Evolutionary conservation across 106 monocot genomes (phyloP).

Genomic region (Amphibolis antarctica): DNA sequence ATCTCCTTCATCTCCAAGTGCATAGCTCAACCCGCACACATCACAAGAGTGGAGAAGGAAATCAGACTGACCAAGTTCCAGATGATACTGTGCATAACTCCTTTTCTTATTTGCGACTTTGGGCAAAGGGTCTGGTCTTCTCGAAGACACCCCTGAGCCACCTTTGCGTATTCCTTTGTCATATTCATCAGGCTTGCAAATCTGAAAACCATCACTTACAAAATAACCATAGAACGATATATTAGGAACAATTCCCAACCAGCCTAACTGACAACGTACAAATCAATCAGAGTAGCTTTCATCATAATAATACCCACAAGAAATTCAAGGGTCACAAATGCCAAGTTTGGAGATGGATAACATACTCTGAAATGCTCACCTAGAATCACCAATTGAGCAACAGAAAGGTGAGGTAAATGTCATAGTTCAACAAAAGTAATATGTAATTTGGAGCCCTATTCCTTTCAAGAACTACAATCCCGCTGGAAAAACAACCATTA

Average conservation of each 20-base stretch:
- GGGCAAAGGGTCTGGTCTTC: background rate
- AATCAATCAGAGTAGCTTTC: no score
- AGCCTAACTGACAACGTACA: no score
- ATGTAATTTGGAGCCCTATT: background rate
- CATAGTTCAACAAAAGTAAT: background rate
- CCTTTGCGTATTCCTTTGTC: background rate
- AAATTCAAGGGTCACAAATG: no score
- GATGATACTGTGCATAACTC: slow-evolving; percentile 19
- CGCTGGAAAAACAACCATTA: no score
- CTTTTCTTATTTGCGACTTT: slow-evolving; percentile 16
- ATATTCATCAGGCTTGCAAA: background rate
- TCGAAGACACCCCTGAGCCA: background rate
- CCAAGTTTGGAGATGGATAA: no score
- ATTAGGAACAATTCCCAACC: background rate
- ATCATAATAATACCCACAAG: background rate
- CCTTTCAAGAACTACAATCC: no score
- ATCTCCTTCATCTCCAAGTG: slow-evolving; percentile 59
- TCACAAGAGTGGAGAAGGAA: slow-evolving; percentile 16
- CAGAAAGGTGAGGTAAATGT: background rate
- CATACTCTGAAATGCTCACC: background rate
- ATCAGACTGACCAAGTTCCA: slow-evolving; percentile 23
- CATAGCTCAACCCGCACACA: slow-evolving; percentile 26
- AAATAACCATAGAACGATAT: background rate
- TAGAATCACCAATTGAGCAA: background rate
- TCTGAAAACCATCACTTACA: background rate